Conservation (phyloP, 192 early-diverging fungal genomes). For the Allomyces macrogynus region DNA sequence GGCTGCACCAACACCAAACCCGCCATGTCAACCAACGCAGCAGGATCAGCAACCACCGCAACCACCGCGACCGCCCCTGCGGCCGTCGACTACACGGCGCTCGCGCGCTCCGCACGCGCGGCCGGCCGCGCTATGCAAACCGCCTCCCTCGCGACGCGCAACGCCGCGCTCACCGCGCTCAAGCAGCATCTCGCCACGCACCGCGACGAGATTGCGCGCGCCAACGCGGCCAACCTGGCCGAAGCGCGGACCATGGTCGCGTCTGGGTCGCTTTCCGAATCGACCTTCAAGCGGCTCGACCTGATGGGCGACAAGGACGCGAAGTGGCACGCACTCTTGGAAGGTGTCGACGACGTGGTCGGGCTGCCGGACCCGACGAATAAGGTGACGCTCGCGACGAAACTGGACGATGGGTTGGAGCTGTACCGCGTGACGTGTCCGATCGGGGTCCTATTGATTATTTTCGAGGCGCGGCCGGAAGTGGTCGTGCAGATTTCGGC, state of each 20-base stretch:
- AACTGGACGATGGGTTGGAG: constrained; percentile 64
- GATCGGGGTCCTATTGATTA: constrained; percentile 87
- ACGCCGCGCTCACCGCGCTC: background rate
- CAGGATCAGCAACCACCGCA: background rate
- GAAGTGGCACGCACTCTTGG: constrained; percentile 68
- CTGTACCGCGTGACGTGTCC: constrained; percentile 80
- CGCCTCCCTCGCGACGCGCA: background rate
- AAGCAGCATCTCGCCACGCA: background rate
- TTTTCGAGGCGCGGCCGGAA: constrained; percentile 96
- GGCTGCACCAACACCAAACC: background rate
- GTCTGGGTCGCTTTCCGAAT: constrained; percentile 44
- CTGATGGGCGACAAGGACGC: constrained; percentile 45
- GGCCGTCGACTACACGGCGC: background rate
- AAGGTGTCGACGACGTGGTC: constrained; percentile 78
- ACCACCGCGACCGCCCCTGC: background rate
- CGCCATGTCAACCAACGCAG: background rate
- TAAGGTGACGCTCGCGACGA: constrained; percentile 49
- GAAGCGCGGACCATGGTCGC: constrained; percentile 45
- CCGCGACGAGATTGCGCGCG: background rate
- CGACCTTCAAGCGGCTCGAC: constrained; percentile 77
- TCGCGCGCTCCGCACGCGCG: background rate
- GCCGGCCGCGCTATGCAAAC: background rate
- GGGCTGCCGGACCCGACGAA: constrained; percentile 66
- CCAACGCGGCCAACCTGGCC: constrained; percentile 11
- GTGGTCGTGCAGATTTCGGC: constrained; percentile 94